Percentiles rank a stretch among this genome's conserved stretches.
Evolutionary conservation across 441 rosid genomes (phyloP).

Genomic region (Biscutella laevigata): DNA sequence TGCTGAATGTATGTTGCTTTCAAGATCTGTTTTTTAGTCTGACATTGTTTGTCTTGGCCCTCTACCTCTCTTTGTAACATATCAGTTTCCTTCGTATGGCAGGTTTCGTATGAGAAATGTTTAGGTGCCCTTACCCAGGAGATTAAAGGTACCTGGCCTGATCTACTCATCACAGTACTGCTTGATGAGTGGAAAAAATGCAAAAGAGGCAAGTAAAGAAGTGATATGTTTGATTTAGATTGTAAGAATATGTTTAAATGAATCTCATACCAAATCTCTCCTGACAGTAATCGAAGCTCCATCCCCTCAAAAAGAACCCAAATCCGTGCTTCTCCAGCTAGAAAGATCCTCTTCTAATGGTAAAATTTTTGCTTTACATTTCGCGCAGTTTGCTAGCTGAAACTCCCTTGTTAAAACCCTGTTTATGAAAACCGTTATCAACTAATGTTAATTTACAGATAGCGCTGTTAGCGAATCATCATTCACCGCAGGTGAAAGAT

Average conservation of each 20-base stretch:
- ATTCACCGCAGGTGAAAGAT: slow-evolving; percentile 58
- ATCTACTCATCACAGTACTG: slow-evolving; percentile 56
- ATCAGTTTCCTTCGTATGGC: slow-evolving; percentile 20
- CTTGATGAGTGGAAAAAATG: slow-evolving; percentile 93
- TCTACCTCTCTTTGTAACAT: not conserved
- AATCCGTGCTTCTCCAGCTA: slow-evolving; percentile 57
- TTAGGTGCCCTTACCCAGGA: slow-evolving; percentile 42
- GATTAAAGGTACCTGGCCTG: slow-evolving; percentile 73
- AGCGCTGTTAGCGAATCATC: slow-evolving; percentile 57
- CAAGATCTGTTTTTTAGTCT: not conserved
- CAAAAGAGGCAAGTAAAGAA: slow-evolving; percentile 60
- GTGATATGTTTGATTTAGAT: not conserved
- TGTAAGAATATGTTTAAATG: not conserved
- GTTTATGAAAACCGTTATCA: slow-evolving; percentile 1
- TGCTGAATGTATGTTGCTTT: slow-evolving; percentile 56
- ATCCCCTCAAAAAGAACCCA: slow-evolving; percentile 73
- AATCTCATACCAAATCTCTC: slow-evolving; percentile 17
- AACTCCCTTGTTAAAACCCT: not conserved
- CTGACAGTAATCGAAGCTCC: slow-evolving; percentile 79
- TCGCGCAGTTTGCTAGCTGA: not conserved
- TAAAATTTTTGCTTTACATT: slow-evolving; percentile 21
- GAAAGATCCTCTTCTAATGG: slow-evolving; percentile 49
- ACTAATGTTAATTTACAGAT: slow-evolving; percentile 34
- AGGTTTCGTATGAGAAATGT: slow-evolving; percentile 71
- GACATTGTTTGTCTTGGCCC: not conserved